Evolutionary conservation across 352 stramenopile species (phyloP).

Genomic region (Thraustochytrium sp.): DNA sequence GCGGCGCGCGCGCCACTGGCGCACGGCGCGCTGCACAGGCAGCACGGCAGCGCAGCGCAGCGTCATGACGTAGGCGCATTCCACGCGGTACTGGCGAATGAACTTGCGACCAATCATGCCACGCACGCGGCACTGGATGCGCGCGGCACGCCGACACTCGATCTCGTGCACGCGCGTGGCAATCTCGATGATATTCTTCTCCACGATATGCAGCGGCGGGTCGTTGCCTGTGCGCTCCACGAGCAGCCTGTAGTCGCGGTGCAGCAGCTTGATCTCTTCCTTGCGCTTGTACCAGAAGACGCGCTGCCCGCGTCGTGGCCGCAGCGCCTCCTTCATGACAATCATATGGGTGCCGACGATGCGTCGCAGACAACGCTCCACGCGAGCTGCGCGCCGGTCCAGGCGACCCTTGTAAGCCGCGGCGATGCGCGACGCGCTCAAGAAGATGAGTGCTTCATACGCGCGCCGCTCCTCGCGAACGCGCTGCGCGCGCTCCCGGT

Average conservation of each 20-base stretch:
- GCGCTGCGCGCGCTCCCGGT: not conserved
- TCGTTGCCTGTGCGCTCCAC: slow-evolving; percentile 51
- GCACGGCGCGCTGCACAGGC: not conserved
- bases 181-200: slow-evolving; percentile 51
- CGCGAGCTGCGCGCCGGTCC: slow-evolving; percentile 45
- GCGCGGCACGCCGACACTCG: slow-evolving; percentile 10
- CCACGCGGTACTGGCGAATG: slow-evolving; percentile 39
- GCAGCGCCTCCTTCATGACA: slow-evolving; percentile 49
- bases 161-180: not conserved
- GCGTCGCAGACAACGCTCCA: slow-evolving; percentile 48
- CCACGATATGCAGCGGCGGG: slow-evolving; percentile 48
- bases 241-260: slow-evolving; percentile 51
- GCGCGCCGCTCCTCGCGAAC: not conserved
- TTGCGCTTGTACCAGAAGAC: slow-evolving; percentile 55
- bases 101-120: slow-evolving; percentile 44
- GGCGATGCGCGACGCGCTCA: not conserved
- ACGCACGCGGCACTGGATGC: slow-evolving; percentile 20
- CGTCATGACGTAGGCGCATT: not conserved
- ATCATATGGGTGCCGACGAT: slow-evolving; percentile 49
- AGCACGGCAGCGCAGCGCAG: not conserved
- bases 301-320: slow-evolving; percentile 33
- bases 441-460: not conserved
- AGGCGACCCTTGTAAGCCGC: slow-evolving; percentile 44
- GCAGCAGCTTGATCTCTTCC: slow-evolving; percentile 50
- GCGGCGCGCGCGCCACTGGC: not conserved